phyloP scores from a whole-genome alignment of 2,329 filamentous ascomycete genomes.

The Bipolaris zeicola region DNA sequence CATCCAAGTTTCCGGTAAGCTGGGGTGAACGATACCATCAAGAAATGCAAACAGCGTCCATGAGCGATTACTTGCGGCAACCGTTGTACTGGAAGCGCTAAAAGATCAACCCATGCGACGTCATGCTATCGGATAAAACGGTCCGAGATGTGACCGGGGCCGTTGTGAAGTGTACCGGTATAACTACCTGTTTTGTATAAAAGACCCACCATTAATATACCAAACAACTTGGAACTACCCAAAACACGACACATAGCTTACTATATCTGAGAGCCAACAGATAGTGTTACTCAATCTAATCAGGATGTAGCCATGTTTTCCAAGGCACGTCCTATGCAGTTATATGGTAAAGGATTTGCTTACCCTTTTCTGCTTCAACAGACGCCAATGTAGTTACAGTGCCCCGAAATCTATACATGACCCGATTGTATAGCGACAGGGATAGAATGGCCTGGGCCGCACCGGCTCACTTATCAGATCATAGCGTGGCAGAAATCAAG shows the following conservation, averaged over 20 bases:
- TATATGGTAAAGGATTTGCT: not conserved
- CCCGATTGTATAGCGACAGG: too few species aligned
- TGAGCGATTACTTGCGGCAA: not conserved
- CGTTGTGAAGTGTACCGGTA: not conserved
- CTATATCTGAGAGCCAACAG: not conserved
- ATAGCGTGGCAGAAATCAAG: too few species aligned
- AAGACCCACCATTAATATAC: not conserved
- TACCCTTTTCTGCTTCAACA: not conserved
- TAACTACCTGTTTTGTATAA: not conserved
- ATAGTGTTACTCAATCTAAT: not conserved
- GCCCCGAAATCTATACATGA: too few species aligned
- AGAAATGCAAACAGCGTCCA: not conserved
- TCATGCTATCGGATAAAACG: not conserved
- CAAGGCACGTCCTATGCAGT: not conserved
- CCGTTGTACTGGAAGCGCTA: not conserved
- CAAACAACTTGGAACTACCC: not conserved
- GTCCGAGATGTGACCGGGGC: not conserved
- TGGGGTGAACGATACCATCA: not conserved
- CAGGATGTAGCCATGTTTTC: not conserved
- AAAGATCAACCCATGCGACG: not conserved
- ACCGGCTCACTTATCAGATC: too few species aligned
- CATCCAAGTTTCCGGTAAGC: not conserved
- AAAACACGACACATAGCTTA: not conserved
- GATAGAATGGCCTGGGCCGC: too few species aligned
- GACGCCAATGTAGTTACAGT: too few species aligned